Evolutionary conservation across 306 rosid genomes (phyloP).

Genomic region (Prunus salicina): DNA sequence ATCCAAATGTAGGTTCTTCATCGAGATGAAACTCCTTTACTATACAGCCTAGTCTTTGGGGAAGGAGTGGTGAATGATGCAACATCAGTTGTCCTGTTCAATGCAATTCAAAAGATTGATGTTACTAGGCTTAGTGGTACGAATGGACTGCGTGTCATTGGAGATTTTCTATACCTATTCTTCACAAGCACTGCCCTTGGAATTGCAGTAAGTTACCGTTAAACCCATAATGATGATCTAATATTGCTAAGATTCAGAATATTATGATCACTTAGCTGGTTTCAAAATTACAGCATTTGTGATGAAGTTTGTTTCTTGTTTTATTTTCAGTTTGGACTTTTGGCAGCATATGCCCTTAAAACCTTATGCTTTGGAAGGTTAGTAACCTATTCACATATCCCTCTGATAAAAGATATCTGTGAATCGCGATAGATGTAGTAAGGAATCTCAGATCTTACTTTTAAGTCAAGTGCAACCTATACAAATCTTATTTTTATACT

Average conservation of each 20-base stretch:
- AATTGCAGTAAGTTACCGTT: conserved; percentile 45
- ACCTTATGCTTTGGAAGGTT: conserved; percentile 69
- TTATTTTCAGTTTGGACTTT: conserved; percentile 65
- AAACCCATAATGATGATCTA: background rate
- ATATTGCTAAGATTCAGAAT: background rate
- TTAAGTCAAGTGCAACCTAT: background rate
- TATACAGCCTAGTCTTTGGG: conserved; percentile 91
- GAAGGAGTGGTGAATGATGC: conserved; percentile 98
- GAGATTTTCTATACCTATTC: conserved; percentile 77
- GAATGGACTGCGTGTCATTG: conserved; percentile 35
- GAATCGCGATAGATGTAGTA: background rate
- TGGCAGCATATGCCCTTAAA: conserved; percentile 71
- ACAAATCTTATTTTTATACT: conserved; percentile 10
- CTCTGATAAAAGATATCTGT: background rate
- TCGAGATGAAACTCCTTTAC: conserved; percentile 84
- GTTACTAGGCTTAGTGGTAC: conserved; percentile 36
- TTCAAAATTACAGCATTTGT: background rate
- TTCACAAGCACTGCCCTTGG: conserved; percentile 80
- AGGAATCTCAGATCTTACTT: conserved; percentile 1
- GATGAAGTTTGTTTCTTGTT: background rate
- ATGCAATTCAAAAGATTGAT: conserved; percentile 80
- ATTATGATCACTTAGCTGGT: background rate
- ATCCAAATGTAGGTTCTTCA: conserved; percentile 64
- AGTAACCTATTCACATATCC: background rate
- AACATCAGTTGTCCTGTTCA: conserved; percentile 86